phyloP scores from a whole-genome alignment of 2,329 filamentous ascomycete species.

The Dothiorella sarmentorum region DNA sequence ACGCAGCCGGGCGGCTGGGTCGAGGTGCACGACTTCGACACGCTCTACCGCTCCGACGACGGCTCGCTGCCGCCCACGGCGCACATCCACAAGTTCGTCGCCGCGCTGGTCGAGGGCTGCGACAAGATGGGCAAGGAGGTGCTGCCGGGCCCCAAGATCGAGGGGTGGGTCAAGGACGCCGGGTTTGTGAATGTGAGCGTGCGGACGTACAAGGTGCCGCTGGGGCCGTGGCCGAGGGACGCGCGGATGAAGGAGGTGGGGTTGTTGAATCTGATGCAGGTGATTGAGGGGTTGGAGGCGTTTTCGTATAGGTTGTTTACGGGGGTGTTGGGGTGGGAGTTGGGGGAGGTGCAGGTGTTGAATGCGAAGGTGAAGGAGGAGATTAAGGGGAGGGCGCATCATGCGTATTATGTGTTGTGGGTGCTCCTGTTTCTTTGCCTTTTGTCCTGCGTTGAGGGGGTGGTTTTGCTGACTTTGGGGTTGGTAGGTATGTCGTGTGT shows the following conservation, averaged over 20 bases:
- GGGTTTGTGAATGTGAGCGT: slow-evolving; percentile 46
- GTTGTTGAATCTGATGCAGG: slow-evolving; percentile 38
- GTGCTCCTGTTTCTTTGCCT: slow-evolving; percentile 4
- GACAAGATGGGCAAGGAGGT: slow-evolving; percentile 20
- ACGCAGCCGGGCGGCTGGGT: slow-evolving; percentile 47
- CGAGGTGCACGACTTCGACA: slow-evolving; percentile 28
- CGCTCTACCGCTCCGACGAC: slow-evolving; percentile 28
- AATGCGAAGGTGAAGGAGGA: slow-evolving; percentile 29
- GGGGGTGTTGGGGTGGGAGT: slow-evolving; percentile 39
- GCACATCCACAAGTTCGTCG: neutral
- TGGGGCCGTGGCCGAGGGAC: slow-evolving; percentile 28
- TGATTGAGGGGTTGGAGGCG: slow-evolving; percentile 41
- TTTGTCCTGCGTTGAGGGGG: too few relatives aligned
- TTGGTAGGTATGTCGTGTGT: neutral
- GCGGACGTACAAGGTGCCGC: slow-evolving; percentile 27
- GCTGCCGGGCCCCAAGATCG: slow-evolving; percentile 32
- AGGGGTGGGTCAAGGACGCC: slow-evolving; percentile 33
- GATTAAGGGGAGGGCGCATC: slow-evolving; percentile 27
- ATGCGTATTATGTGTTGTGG: slow-evolving; percentile 33
- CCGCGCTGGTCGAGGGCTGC: neutral
- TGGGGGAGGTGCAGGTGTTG: slow-evolving; percentile 45
- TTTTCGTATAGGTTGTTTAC: slow-evolving; percentile 44
- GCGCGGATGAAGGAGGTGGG: slow-evolving; percentile 20
- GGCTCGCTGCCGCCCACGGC: slow-evolving; percentile 25
- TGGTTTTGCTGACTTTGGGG: neutral